Evolutionary conservation across 768 basidiomycete genomes (phyloP).

Genomic region (Panaeolus cyanescens): DNA sequence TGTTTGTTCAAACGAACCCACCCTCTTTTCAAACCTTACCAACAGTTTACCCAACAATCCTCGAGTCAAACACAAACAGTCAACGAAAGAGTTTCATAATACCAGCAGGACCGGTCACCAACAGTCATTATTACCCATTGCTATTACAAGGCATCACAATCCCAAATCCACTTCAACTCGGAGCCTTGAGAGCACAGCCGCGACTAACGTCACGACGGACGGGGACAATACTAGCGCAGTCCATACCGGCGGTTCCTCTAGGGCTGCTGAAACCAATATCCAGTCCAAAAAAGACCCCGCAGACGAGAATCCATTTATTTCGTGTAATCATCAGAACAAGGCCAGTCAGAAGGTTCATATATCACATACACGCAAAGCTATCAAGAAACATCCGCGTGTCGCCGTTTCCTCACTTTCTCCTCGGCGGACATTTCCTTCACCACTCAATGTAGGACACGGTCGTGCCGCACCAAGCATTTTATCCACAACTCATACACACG

Average conservation of each 20-base stretch:
- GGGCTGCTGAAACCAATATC: background rate
- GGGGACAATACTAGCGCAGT: background rate
- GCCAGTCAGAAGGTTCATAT: background rate
- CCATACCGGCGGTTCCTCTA: background rate
- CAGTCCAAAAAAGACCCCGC: background rate
- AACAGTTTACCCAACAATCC: background rate
- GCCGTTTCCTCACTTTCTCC: background rate
- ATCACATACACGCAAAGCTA: background rate
- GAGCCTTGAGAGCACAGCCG: background rate
- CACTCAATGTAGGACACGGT: constrained; percentile 1
- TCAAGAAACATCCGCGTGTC: background rate
- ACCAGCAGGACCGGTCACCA: background rate
- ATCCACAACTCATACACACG: background rate
- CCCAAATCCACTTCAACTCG: background rate
- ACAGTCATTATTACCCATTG: background rate
- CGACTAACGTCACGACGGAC: constrained; percentile 1
- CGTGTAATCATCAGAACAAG: background rate
- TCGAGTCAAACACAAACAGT: background rate
- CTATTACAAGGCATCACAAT: background rate
- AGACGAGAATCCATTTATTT: background rate
- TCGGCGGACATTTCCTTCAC: background rate
- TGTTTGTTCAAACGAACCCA: background rate
- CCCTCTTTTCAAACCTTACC: background rate
- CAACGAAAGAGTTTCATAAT: background rate
- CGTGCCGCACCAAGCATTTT: background rate